A percentile compares a stretch with the other conserved stretches of the same genome.
Conservation (phyloP, 495 filamentous ascomycete genomes). For the Penicillium ochrochloron region DNA sequence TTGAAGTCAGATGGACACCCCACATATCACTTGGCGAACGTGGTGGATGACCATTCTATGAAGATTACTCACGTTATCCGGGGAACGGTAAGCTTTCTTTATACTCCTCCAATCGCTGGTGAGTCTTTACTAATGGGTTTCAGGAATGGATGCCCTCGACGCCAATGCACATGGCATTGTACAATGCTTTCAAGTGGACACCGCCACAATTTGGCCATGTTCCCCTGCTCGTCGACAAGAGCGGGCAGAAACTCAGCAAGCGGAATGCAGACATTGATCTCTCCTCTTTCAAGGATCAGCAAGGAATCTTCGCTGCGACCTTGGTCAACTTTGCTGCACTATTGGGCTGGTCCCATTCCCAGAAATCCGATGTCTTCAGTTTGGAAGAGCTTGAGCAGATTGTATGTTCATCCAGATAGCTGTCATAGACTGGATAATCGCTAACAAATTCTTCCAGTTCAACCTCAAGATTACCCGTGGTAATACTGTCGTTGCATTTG, state of each 20-base stretch:
- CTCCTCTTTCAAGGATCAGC: conserved; percentile 63
- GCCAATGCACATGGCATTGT: conserved; percentile 83
- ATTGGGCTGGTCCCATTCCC: conserved; percentile 80
- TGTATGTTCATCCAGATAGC: conserved; percentile 44
- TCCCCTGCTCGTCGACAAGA: conserved; percentile 76
- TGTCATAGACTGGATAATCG: neutral
- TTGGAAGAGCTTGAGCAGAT: conserved; percentile 70
- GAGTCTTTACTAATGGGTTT: conserved; percentile 12
- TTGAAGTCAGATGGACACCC: conserved; percentile 89
- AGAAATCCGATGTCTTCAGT: conserved; percentile 68
- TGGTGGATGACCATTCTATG: conserved; percentile 95
- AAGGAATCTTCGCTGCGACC: conserved; percentile 71
- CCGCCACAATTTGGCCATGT: conserved; percentile 86
- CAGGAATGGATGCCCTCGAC: conserved; percentile 95
- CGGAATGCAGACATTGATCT: conserved; percentile 75
- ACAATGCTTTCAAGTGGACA: conserved; percentile 88
- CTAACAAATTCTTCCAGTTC: conserved; percentile 56
- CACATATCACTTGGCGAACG: conserved; percentile 96
- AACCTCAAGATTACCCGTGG: conserved; percentile 84
- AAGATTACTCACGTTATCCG: conserved; percentile 93
- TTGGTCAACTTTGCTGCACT: conserved; percentile 84
- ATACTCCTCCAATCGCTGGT: neutral
- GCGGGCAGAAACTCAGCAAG: conserved; percentile 88
- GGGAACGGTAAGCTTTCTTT: conserved; percentile 63
- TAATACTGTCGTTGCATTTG: conserved; percentile 80